phyloP scores from a whole-genome alignment of 768 basidiomycete species.

The Panellus pusillus region DNA sequence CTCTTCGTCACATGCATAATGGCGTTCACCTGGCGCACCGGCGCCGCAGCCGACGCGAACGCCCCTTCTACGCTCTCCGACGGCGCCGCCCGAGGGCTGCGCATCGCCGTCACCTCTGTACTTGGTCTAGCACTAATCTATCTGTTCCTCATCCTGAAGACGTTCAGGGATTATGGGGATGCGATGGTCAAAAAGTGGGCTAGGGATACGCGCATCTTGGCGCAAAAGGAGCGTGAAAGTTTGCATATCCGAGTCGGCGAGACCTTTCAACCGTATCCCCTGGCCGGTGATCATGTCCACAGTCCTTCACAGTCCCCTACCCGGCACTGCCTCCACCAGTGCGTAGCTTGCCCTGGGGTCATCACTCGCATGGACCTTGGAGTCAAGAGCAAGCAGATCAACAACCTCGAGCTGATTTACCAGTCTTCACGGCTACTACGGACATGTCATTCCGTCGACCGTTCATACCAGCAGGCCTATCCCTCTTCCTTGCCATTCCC shows the following conservation, averaged over 20 bases:
- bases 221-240: neutral
- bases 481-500: too few relatives aligned
- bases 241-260: neutral
- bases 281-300: too few relatives aligned
- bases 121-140: constrained; percentile 45
- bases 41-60: constrained; percentile 30
- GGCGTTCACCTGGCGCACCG: constrained; percentile 51
- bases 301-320: too few relatives aligned
- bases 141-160: constrained; percentile 42
- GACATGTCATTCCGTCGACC: too few relatives aligned
- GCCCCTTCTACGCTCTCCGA: constrained; percentile 26
- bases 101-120: constrained; percentile 40
- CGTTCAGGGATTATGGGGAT: constrained; percentile 43
- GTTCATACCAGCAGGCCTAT: too few relatives aligned
- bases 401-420: too few relatives aligned
- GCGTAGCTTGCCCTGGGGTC: too few relatives aligned
- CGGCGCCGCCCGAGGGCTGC: constrained; percentile 35
- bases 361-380: too few relatives aligned
- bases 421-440: too few relatives aligned
- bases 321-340: too few relatives aligned
- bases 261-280: too few relatives aligned
- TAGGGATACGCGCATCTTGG: neutral
- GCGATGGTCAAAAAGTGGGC: constrained; percentile 12
- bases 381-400: too few relatives aligned
- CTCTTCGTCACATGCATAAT: constrained; percentile 48